Evolutionary conservation across 768 basidiomycete genomes (phyloP), one percentile per base, ranked within the genome.

Genomic region (Clavaria fumosa): DNA sequence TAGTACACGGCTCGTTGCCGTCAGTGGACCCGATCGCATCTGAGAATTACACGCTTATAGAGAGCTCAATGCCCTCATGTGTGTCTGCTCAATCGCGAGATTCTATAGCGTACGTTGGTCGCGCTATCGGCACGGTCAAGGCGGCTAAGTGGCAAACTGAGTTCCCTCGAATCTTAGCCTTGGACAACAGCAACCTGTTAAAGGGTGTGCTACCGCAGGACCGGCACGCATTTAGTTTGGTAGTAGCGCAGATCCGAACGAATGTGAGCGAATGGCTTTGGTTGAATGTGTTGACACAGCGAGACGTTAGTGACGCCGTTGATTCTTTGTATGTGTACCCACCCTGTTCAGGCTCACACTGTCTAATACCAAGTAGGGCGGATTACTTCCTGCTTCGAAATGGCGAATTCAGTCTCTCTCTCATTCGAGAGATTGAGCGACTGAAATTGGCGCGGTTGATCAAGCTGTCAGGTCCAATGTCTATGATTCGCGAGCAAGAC

Each of bases 211-310:
- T 84, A 5, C 78, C 80, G 0, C 72, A 83, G 48, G 78, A 88
- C 45, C 73, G 72, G 43, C 77, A 82, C 43, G 67, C 63, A 11
- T 85, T 95, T 49, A 84, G 85, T 51, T 59, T 65, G 22, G 70
- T 77, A 41, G 72, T 95, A 23, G 60, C 70, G 12, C 72, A 78
- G 42, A 83, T 90, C 24, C 63, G 88, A 41, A 78, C 69, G 1
- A 76, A 79, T 40, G 71, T 91, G 35, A 82, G 86, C 51, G 90
- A 95, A 63, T 95, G 89, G 88, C 62, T 95, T 1, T 95, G 89
- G 90, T 55, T 75, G 17, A 86, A 90, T 49, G 78, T 93, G 24
- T 62, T 95, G 36, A 91, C 86, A 2, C 68, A 69, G 48, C 70
- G 72, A 46, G 85, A 89, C 43, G 78, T 91, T 1, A 77, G 81